These are phyloP conservation scores for Eucalyptus lansdowneana DNA, from an alignment of 345 rosid genomes.

Conservation along the genomic window DNA sequence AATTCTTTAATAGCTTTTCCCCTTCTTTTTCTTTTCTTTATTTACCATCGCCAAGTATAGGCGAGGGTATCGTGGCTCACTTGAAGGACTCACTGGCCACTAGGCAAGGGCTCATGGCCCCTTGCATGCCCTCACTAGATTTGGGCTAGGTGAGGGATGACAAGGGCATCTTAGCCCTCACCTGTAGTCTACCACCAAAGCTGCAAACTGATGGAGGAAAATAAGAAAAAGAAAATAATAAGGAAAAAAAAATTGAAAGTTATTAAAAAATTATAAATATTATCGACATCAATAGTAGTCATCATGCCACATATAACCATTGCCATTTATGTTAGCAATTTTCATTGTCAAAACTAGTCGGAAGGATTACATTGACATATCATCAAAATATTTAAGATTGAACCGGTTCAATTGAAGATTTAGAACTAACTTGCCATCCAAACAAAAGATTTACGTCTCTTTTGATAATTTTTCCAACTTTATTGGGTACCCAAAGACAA, in stretches of 20 bases:
- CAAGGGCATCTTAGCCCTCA: background rate
- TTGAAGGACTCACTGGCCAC: background rate
- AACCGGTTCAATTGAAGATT: too few relatives aligned
- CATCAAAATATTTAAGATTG: too few relatives aligned
- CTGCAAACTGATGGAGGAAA: background rate
- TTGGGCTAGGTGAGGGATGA: background rate
- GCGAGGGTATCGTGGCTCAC: too few relatives aligned
- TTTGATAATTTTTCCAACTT: background rate
- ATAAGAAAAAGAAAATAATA: background rate
- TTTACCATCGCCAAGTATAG: too few relatives aligned
- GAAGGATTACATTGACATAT: too few relatives aligned
- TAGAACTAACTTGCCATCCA: background rate
- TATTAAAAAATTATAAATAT: too few relatives aligned
- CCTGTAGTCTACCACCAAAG: background rate
- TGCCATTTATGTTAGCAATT: accelerated
- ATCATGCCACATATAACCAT: accelerated
- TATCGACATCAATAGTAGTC: accelerated
- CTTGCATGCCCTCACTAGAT: background rate
- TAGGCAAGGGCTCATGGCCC: background rate
- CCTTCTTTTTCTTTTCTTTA: background rate
- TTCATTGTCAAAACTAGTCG: background rate
- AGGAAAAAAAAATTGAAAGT: background rate
- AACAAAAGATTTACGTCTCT: background rate
- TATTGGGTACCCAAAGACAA: background rate
- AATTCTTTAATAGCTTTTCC: too few relatives aligned